phyloP scores from a whole-genome alignment of 2,329 filamentous ascomycete genomes.

The Gaeumannomyces sp. region DNA sequence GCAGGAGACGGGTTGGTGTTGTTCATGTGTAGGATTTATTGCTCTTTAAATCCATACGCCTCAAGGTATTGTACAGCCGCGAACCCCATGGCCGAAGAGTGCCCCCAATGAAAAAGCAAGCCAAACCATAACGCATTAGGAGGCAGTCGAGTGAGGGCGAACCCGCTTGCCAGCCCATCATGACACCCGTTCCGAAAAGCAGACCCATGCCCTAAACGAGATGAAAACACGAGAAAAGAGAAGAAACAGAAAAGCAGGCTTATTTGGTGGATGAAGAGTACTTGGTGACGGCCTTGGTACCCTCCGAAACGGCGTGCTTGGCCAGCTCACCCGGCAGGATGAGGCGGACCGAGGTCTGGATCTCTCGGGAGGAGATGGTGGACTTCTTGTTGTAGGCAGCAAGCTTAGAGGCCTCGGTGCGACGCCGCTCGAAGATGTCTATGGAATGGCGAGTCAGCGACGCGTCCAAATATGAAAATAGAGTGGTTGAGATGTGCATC shows the following conservation, averaged over 20 bases:
- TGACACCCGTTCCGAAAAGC: slow-evolving; percentile 49
- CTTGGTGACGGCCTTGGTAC: slow-evolving; percentile 99
- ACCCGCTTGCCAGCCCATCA: slow-evolving; percentile 45
- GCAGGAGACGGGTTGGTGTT: neutral
- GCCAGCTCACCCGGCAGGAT: slow-evolving; percentile 98
- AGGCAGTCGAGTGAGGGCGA: slow-evolving; percentile 43
- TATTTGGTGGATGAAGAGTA: slow-evolving; percentile 99
- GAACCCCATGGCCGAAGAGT: slow-evolving; percentile 67
- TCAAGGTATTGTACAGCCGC: slow-evolving; percentile 69
- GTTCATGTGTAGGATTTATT: slow-evolving; percentile 53
- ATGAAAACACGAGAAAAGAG: slow-evolving; percentile 43
- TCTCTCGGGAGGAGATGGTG: slow-evolving; percentile 98
- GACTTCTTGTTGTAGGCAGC: slow-evolving; percentile 99
- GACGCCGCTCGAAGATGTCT: slow-evolving; percentile 99
- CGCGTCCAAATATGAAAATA: neutral
- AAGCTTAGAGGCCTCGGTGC: slow-evolving; percentile 97
- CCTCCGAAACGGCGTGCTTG: slow-evolving; percentile 99
- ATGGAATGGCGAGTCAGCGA: slow-evolving; percentile 18
- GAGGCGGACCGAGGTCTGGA: slow-evolving; percentile 97
- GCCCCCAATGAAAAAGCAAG: slow-evolving; percentile 52
- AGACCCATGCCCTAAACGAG: slow-evolving; percentile 50
- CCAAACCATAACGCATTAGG: slow-evolving; percentile 72
- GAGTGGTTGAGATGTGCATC: too few relatives aligned
- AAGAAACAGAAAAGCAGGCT: slow-evolving; percentile 38
- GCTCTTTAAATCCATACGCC: slow-evolving; percentile 49